A percentile compares a stretch with the other conserved stretches of the same genome.
These are phyloP conservation scores for Tetrahymena elliotti DNA, from an alignment of 73 alveolate species.

Conservation along the genomic window DNA sequence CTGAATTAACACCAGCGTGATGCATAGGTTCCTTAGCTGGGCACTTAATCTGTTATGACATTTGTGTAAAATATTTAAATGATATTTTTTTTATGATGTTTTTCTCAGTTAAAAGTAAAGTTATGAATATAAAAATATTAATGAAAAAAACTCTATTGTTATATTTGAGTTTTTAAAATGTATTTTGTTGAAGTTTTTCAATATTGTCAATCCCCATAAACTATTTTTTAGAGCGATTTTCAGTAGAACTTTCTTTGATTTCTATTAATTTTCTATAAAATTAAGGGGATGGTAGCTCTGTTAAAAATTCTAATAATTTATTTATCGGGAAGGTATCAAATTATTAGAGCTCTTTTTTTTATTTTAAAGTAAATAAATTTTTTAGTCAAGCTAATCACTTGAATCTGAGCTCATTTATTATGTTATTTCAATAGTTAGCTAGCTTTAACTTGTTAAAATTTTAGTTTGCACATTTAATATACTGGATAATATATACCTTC, in stretches of 20 bases:
- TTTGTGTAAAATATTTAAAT: not conserved
- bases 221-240: not conserved
- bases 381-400: not conserved
- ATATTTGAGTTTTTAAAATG: not conserved
- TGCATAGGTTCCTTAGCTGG: not conserved
- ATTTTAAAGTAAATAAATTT: no score
- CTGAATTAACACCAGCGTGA: not conserved
- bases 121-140: not conserved
- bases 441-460: no score
- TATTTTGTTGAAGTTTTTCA: not conserved
- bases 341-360: not conserved
- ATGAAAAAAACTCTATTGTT: not conserved
- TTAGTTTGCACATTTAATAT: no score
- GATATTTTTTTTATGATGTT: not conserved
- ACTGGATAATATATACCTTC: no score
- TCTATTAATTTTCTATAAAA: not conserved
- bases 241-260: not conserved
- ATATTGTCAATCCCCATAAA: not conserved
- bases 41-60: not conserved
- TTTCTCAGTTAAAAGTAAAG: not conserved
- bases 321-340: not conserved
- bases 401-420: not conserved
- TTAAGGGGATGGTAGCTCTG: not conserved
- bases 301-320: not conserved
- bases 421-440: not conserved